A percentile compares a stretch with the other conserved stretches of the same genome.
These are phyloP conservation scores for Baorangia bicolor DNA, from an alignment of 768 basidiomycete species.

Conservation along the genomic window DNA sequence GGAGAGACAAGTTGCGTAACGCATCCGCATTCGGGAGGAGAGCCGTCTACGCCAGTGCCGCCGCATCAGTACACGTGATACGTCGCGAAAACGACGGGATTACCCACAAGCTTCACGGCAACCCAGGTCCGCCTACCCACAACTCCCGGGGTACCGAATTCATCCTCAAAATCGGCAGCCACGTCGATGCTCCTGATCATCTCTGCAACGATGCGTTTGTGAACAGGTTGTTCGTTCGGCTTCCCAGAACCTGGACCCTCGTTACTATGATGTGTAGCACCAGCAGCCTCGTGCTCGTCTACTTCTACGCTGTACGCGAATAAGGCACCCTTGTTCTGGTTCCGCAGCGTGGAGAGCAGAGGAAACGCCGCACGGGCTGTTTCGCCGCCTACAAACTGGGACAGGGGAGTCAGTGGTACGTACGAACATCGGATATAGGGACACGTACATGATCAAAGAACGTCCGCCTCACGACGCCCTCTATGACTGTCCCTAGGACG, in stretches of 20 bases:
- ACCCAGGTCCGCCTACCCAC: slow-evolving; percentile 70
- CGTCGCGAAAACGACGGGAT: not conserved
- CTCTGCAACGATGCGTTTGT: slow-evolving; percentile 71
- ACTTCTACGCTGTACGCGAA: slow-evolving; percentile 89
- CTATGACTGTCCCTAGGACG: slow-evolving; percentile 57
- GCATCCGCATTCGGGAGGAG: slow-evolving; percentile 62
- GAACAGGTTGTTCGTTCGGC: slow-evolving; percentile 32
- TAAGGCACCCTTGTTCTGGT: slow-evolving; percentile 69
- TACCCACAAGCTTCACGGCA: slow-evolving; percentile 75
- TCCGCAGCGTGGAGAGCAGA: slow-evolving; percentile 58
- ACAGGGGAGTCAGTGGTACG: not conserved
- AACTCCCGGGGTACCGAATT: slow-evolving; percentile 21
- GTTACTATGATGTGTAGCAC: slow-evolving; percentile 4
- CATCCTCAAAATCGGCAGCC: slow-evolving; percentile 78
- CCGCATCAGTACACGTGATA: not conserved
- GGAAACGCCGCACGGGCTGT: slow-evolving; percentile 68
- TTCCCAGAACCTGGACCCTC: not conserved
- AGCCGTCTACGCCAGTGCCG: slow-evolving; percentile 51
- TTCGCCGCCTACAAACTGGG: slow-evolving; percentile 89
- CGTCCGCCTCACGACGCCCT: slow-evolving; percentile 69
- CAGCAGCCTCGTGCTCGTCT: slow-evolving; percentile 54
- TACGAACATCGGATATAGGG: not conserved
- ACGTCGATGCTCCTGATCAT: slow-evolving; percentile 75
- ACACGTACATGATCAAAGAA: slow-evolving; percentile 78
- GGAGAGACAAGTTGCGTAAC: slow-evolving; percentile 59